Percentiles rank a stretch among this genome's conserved stretches.
Evolutionary conservation across 108 stramenopile species (phyloP).

Genomic region (Stephanodiscus minutulus): DNA sequence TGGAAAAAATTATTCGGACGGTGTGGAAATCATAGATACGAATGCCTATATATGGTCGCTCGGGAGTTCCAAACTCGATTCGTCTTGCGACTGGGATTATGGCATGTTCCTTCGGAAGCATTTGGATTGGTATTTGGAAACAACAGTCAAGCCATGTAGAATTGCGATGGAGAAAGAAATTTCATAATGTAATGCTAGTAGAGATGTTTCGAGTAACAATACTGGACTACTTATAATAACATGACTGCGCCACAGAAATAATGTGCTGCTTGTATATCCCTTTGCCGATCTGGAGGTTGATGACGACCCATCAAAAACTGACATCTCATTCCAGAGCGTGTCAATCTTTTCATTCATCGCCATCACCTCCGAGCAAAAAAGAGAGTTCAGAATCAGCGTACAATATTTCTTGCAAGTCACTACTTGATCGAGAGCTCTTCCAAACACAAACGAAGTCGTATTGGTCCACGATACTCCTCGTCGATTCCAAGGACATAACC

Average conservation of each 20-base stretch:
- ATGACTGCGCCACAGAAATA: too few species aligned
- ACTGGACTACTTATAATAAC: too few species aligned
- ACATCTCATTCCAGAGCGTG: too few species aligned
- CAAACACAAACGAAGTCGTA: conserved; percentile 40
- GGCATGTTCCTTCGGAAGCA: conserved; percentile 45
- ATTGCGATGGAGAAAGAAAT: conserved; percentile 6
- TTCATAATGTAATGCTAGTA: not conserved
- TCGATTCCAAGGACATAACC: conserved; percentile 23
- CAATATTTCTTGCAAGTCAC: too few species aligned
- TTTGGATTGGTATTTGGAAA: conserved; percentile 56
- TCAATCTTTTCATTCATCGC: too few species aligned
- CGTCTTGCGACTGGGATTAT: conserved; percentile 52
- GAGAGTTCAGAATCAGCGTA: too few species aligned
- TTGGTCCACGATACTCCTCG: conserved; percentile 49
- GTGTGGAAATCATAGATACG: conserved; percentile 16
- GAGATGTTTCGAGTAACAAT: too few species aligned
- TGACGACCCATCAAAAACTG: too few species aligned
- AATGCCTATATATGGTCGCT: conserved; percentile 61
- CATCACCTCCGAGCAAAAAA: too few species aligned
- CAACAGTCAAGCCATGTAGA: not conserved
- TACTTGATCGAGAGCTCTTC: not conserved
- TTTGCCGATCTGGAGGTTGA: too few species aligned
- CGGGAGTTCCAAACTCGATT: conserved; percentile 38
- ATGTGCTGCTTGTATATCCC: too few species aligned
- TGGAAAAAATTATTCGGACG: not conserved